Evolutionary conservation across 2,329 filamentous ascomycete species (phyloP).

Genomic region (Sporothrix phasma): DNA sequence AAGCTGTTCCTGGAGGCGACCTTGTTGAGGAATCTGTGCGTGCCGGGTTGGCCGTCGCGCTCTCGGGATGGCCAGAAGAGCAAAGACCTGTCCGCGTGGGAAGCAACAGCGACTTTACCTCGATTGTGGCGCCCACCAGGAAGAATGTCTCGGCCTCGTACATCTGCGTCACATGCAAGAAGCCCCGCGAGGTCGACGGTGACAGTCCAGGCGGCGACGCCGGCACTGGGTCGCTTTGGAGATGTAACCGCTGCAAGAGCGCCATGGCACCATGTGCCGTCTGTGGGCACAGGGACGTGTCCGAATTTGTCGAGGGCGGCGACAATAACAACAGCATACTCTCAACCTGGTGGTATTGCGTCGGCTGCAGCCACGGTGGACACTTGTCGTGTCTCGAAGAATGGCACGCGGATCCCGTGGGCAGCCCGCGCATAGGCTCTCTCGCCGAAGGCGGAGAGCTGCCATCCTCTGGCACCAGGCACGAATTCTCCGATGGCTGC

Average conservation of each 20-base stretch:
- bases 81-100: slow-evolving; percentile 39
- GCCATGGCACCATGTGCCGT: slow-evolving; percentile 49
- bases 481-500: slow-evolving; percentile 40
- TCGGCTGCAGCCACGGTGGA: slow-evolving; percentile 52
- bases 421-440: neutral
- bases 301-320: neutral
- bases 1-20: slow-evolving; percentile 51
- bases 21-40: slow-evolving; percentile 50
- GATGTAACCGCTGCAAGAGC: slow-evolving; percentile 45
- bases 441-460: too few relatives aligned
- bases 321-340: slow-evolving; percentile 22
- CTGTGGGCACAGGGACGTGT: slow-evolving; percentile 43
- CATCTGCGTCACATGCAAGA: slow-evolving; percentile 46
- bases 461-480: too few relatives aligned
- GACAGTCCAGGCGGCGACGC: slow-evolving; percentile 29
- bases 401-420: slow-evolving; percentile 37
- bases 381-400: slow-evolving; percentile 49
- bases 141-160: slow-evolving; percentile 44
- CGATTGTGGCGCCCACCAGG: slow-evolving; percentile 45
- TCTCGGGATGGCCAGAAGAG: neutral
- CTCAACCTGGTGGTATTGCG: slow-evolving; percentile 53
- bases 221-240: slow-evolving; percentile 34
- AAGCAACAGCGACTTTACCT: slow-evolving; percentile 26
- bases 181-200: slow-evolving; percentile 45
- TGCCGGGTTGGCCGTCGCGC: slow-evolving; percentile 45